Evolutionary conservation across 2,329 filamentous ascomycete species (phyloP).

Genomic region (Nigrospora sphaerica): DNA sequence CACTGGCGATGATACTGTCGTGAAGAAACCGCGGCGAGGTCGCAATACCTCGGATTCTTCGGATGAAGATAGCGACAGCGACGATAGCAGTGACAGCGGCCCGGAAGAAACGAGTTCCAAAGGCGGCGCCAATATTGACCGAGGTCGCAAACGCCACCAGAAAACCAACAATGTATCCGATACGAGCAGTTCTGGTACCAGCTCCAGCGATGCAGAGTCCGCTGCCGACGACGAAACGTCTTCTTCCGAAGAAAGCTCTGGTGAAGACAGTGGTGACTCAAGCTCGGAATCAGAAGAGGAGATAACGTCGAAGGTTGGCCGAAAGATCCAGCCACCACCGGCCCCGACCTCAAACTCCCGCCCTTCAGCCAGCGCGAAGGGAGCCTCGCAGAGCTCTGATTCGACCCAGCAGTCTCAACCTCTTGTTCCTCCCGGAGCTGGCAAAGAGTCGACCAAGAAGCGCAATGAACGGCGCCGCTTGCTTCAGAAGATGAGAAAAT

Average conservation of each 20-base stretch:
- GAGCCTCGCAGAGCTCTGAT: neutral
- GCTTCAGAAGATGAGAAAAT: constrained; percentile 23
- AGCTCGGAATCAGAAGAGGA: neutral
- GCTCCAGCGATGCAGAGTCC: constrained; percentile 5
- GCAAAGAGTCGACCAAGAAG: constrained; percentile 37
- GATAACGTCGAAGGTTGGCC: neutral
- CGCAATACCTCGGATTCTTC: neutral
- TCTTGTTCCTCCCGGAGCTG: constrained; percentile 23
- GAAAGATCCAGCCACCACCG: neutral
- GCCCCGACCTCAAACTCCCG: neutral
- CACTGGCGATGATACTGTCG: constrained; percentile 10
- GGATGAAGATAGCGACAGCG: constrained; percentile 12
- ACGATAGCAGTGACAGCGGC: constrained; percentile 15
- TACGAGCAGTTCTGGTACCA: neutral
- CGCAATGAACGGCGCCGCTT: constrained; percentile 43
- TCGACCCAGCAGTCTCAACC: neutral
- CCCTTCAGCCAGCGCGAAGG: neutral
- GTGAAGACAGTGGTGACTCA: constrained; percentile 2
- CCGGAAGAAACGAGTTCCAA: constrained; percentile 12
- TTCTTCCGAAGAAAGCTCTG: constrained; percentile 7
- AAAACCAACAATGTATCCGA: neutral
- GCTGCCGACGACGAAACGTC: constrained; percentile 11
- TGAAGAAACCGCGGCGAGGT: neutral
- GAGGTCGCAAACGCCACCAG: neutral
- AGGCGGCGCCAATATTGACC: too few relatives aligned